Base-by-base conservation (phyloP, 2,329 filamentous ascomycete genomes). In the Bipolaris gigantea region DNA sequence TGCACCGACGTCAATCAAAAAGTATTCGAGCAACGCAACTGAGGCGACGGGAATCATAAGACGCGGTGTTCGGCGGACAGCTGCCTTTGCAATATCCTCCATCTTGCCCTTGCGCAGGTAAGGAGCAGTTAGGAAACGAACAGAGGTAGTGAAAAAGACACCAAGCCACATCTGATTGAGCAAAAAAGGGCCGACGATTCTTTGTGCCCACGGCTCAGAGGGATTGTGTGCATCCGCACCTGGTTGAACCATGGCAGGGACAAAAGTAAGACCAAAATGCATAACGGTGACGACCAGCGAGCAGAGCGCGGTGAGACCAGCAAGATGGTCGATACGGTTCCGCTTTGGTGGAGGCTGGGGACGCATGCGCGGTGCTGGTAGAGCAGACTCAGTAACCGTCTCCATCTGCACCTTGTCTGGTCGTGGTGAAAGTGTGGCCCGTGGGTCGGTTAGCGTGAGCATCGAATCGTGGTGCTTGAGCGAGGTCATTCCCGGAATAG, bases 101-200 rank as follows among this genome's bases (percentile, higher is more conserved):
- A 80, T 63, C 32, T 78, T 75, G 16, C 77, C 78, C 4, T 70
- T 74, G 41, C 68, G 72, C 8, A 81, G 69, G 47, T 78, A 81
- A 35, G 70, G 70, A 2, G 73, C 65, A 11, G 73, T 71, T 27
- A 80, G 54, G 61, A 81, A 81, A 42, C 78, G 75, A 35, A 76
- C 77, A 0, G 79, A 79, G 7, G 76, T 80, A 8, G 77, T 77
- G 63, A 81, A 77, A 66, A 81, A 80, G 21, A 77, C 75, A 18
- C 78, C 78, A 11, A 81, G 75, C 75, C 77, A 80, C 52, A 79
- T 71, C 38, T 75, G 75, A 30, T 79, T 78, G 33, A 80, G 71
- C 10, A 80, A 61, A 56, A 76, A 79, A 1, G 77, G 73, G 0
- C 73, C 75, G 18, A 80, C 63, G 10, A 76, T 75, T 55, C 74